Base-by-base conservation (phyloP, 1,284 basidiomycete species). In the Tilletia horrida region DNA sequence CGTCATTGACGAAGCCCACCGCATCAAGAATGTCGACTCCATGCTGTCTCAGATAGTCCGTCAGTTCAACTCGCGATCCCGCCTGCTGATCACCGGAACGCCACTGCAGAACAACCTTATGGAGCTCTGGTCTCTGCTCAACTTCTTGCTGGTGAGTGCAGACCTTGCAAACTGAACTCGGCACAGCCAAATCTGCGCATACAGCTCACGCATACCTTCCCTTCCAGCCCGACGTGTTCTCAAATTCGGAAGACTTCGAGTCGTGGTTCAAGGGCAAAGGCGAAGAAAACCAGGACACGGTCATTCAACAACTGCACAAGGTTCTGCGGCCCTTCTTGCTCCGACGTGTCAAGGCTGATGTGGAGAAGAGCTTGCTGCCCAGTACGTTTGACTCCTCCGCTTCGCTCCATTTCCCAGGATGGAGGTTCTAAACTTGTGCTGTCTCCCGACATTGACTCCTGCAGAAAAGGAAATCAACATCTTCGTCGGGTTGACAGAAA, bases 391-490 rank as follows among this genome's bases (percentile, higher is more conserved):
- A 18, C 44, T 4, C 1, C 7, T 13, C 23, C 23, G 21, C 14
- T 21, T 25, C 4, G 4, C 52, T 7, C 18, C 52, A 27, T 21
- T n/a, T n/a, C n/a, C 35, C 35, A 40, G 6, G 35, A 4, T 6
- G 6, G 11, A 40, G 11, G 35, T 11, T 40, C 40, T 44, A 3
- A 43, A 4, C 42, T 9, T 44, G 27, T 16, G 7, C 27, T 29
- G 16, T 16, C 16, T 40, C 11, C 6, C 35, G 4, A 40, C 35
- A 3, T 59, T 6, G 3, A 18, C 9, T 3, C 29, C 29, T 14
- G 95, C 96, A 1, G 97, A 98, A 85, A 98, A 98, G 85, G 96
- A 98, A 81, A 93, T 98, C 83, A 99, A 98, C 81, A 92, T 98
- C 67, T 99, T 98, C 73, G 91, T 99, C 68, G 95, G 95, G 66